Base-by-base conservation (phyloP, 2,329 filamentous ascomycete genomes). In the Fusarium sp. region DNA sequence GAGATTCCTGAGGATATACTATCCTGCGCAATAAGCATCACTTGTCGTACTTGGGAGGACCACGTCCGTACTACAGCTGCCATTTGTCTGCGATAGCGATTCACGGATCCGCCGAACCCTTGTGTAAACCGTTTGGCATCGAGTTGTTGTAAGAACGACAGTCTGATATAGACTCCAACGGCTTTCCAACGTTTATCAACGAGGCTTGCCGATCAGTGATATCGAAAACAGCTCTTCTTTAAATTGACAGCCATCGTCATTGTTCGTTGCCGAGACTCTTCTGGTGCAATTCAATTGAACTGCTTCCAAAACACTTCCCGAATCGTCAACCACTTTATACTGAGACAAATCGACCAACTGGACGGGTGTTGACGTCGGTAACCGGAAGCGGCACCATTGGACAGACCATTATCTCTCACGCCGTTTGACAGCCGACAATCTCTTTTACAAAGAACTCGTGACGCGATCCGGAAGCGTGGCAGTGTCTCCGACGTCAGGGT, bases 401-500 rank as follows among this genome's bases (percentile, higher is more conserved):
- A 63, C 51, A 59, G 51, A 52, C 48, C 54, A 69, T 70, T 70
- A 58, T 65, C 66, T 37, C 29, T 49, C 23, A 42, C 43, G 37
- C 39, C 49, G 46, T 55, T 50, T 35, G 56, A 36, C 36, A 29
- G 38, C 47, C 32, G 31, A 53, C 55, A 49, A 60, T 55, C 47
- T 44, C 54, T 57, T 57, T 48, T 58, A 29, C 41, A 53, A 60
- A 25, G 27, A 37, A 17, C 58, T n/a, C 25, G 55, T 70, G 48
- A 61, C 68, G 66, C 53, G 48, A 53, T 52, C 64, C 49, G 41
- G 49, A 42, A 61, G 61, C 61, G 68, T 64, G 65, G 43, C 63
- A 69, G 66, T 68, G 47, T 50, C 56, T 50, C 49, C 25, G 61
- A 63, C 51, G 47, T 49, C 41, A 35, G 14, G 53, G 53, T 63